phyloP scores from a whole-genome alignment of 306 rosid species.

The Leucaena leucocephala region DNA sequence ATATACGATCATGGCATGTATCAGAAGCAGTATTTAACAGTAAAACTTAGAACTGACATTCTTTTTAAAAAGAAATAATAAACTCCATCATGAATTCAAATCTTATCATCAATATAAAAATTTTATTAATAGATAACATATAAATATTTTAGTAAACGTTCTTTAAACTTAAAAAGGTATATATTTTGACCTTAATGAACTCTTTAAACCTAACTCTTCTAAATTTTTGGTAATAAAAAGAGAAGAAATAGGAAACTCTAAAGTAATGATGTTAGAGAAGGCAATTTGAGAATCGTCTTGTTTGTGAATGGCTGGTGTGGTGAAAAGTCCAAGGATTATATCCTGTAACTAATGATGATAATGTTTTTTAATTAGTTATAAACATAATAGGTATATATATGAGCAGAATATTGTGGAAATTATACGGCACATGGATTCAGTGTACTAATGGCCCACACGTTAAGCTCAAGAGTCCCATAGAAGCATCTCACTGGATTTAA shows the following conservation, averaged over 20 bases:
- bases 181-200: too few species aligned
- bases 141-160: too few species aligned
- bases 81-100: background rate
- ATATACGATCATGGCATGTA: background rate
- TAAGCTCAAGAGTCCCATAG: background rate
- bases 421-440: conserved; percentile 7
- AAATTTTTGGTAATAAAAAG: too few species aligned
- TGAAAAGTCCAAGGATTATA: conserved; percentile 39
- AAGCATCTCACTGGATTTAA: background rate
- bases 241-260: background rate
- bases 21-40: background rate
- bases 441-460: conserved; percentile 8
- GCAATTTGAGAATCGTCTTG: conserved; percentile 10
- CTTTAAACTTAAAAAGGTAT: too few species aligned
- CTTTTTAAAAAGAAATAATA: background rate
- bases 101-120: too few species aligned
- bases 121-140: too few species aligned
- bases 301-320: conserved; percentile 35
- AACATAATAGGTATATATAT: background rate
- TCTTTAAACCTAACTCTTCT: too few species aligned
- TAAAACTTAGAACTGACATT: background rate
- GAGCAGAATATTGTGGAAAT: conserved; percentile 18
- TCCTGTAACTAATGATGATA: conserved; percentile 32
- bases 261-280: conserved; percentile 35
- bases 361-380: conserved; percentile 8